Evolutionary conservation across 2,329 filamentous ascomycete species (phyloP), one percentile per base, ranked within the genome.

Genomic region (Arthrinium phaeospermum): DNA sequence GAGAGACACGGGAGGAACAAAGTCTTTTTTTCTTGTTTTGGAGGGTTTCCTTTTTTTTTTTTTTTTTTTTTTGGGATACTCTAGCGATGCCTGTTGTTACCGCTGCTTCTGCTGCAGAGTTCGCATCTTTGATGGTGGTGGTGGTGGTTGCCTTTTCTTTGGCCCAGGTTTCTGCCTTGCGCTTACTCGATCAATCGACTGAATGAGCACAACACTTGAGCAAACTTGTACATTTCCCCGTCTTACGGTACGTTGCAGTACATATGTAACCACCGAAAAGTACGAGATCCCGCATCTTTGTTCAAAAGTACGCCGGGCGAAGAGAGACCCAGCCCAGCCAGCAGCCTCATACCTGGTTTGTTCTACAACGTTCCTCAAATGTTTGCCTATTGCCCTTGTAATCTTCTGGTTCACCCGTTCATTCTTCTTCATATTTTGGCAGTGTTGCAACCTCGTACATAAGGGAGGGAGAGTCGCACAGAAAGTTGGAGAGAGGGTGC

Each of bases 81-180:
- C 4, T 30, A 22, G 30, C 30, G 19, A 37, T 61, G 53, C 30
- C 37, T 22, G 24, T 27, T 34, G 27, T 30, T 30, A 30, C 27
- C 10, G 7, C 37, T 41, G 37, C 37, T 41, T 14, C 51, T 34
- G 24, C 51, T 41, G 57, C 57, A 41, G 13, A 19, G 57, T 64
- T 64, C 57, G 57, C 57, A 64, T 64, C 37, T 37, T 30, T 61
- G 16, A 4, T 61, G 53, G 4, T 16, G 24, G 16, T 34, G 7
- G 30, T 22, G 24, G 24, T 37, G 30, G 53, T 37, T 61, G 16
- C 27, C 57, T 64, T 41, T 41, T 34, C 53, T 37, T 37, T 61
- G 30, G 34, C 34, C 57, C 34, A 64, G 57, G 34, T 41, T 64
- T 64, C 19, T 64, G 30, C 53, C 53, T 61, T 61, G 53, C 57